Conservation (phyloP, 2,329 filamentous ascomycete genomes). For the Aspergillus eucalypticola region DNA sequence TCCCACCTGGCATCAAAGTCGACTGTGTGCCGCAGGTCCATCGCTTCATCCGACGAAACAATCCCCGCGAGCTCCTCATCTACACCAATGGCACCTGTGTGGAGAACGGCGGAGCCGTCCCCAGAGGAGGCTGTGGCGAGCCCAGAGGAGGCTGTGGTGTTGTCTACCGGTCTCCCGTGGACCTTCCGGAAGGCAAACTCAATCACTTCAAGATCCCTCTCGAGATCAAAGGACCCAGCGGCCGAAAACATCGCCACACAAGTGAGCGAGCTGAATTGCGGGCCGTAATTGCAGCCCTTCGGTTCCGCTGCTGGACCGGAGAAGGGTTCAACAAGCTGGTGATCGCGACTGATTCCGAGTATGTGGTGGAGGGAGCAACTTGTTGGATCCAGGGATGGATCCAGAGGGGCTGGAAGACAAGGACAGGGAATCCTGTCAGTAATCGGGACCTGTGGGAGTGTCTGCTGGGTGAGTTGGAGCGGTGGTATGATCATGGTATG, state of each 20-base stretch:
- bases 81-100: neutral
- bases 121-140: neutral
- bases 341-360: conserved; percentile 57
- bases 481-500: conserved; percentile 29
- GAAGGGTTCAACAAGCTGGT: conserved; percentile 49
- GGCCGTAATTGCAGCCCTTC: neutral
- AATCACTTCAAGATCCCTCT: neutral
- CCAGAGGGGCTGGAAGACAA: conserved; percentile 48
- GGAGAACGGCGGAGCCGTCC: neutral
- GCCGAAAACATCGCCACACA: neutral
- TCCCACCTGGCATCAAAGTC: neutral
- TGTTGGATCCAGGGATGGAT: conserved; percentile 49
- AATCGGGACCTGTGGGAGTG: conserved; percentile 57
- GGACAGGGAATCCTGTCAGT: conserved; percentile 39
- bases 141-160: neutral
- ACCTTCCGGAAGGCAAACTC: neutral
- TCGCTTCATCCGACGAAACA: neutral
- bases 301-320: conserved; percentile 7
- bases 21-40: neutral
- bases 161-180: neutral
- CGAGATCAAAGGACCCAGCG: neutral
- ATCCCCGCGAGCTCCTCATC: neutral
- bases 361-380: conserved; percentile 52
- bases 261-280: neutral
- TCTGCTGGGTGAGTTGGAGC: conserved; percentile 47